Percentiles rank a stretch among this genome's conserved stretches.
Conservation (phyloP, 2,329 filamentous ascomycete species). For the Monilinia polystroma region DNA sequence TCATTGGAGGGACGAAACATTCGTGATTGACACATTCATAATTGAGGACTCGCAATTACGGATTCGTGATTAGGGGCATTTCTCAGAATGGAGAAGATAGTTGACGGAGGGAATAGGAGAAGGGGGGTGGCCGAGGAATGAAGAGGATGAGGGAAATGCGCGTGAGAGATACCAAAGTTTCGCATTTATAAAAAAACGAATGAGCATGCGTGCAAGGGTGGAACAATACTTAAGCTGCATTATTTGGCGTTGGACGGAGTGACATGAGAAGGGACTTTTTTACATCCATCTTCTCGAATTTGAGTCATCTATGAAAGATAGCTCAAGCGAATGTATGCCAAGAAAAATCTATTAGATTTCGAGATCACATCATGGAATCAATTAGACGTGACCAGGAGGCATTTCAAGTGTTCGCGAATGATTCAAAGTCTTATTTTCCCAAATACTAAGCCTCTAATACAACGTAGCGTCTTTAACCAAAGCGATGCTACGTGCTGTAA, state of each 20-base stretch:
- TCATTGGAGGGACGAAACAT: conserved; percentile 84
- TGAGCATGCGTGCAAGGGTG: background rate
- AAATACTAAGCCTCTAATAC: background rate
- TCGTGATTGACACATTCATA: conserved; percentile 39
- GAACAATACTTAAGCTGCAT: conserved; percentile 13
- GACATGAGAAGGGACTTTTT: conserved; percentile 6
- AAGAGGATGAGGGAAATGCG: background rate
- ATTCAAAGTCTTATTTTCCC: background rate
- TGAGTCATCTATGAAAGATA: background rate
- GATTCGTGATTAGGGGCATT: background rate
- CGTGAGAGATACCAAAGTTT: conserved; percentile 16
- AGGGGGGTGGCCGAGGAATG: background rate
- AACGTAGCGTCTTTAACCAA: conserved; percentile 9
- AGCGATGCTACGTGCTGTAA: conserved; percentile 12
- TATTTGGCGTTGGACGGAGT: conserved; percentile 21
- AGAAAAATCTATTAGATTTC: conserved; percentile 2
- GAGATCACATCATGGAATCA: background rate
- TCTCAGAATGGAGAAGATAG: background rate
- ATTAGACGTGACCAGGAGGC: background rate
- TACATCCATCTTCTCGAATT: background rate
- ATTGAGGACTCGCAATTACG: background rate
- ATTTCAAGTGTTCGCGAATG: background rate
- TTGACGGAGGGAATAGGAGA: background rate
- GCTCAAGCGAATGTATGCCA: background rate
- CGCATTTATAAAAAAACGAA: conserved; percentile 8